Base-by-base conservation (phyloP, 257 asterid species). In the Plantago elongata region DNA sequence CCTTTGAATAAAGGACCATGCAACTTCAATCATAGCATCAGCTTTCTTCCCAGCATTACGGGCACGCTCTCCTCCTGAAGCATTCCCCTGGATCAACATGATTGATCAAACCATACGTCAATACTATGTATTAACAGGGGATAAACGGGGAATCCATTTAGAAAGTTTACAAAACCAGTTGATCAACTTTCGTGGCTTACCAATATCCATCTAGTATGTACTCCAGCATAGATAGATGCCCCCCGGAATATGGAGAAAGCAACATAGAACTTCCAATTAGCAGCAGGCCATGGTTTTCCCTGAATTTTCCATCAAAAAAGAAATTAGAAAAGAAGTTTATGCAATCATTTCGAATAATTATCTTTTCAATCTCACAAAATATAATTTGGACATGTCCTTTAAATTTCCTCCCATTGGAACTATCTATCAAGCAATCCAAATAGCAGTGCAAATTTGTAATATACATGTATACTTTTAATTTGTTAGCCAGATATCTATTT, bases 11-110 rank as follows among this genome's bases (percentile, higher is more conserved):
- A 82, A 78, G 7, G 69, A 75, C 96, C 93, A 86, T 12, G 99
- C 94, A 40, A 60, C 72, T 69, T 71, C 82, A 9, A 92, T 78
- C 55, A 81, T 16, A 46, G 81, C 75, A 75, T 89, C 80, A 44
- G 94, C 95, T 71, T 73, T 84, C 72, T 72, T 69, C 66, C 96
- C 97, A 15, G 84, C 75, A 69, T 58, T 45, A 56, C 88, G 81
- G 34, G 99, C 99, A 68, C 96, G 89, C 57, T 86, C 94, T 56
- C 99, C 99, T 58, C 97, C 99, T 3, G 96, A 84, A 63, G 99
- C 97, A 80, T 84, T 92, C 66, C 99, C 99, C 99, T 92, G 61
- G 51, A 71, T 63, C 42, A 65, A 61, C n/a, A 69, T 50, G 63
- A 59, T 73, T 4, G 38, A 54, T 13, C 62, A 57, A 44, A 47